phyloP scores from a whole-genome alignment of 257 asterid species.

The Fraxinus cuspidata region DNA sequence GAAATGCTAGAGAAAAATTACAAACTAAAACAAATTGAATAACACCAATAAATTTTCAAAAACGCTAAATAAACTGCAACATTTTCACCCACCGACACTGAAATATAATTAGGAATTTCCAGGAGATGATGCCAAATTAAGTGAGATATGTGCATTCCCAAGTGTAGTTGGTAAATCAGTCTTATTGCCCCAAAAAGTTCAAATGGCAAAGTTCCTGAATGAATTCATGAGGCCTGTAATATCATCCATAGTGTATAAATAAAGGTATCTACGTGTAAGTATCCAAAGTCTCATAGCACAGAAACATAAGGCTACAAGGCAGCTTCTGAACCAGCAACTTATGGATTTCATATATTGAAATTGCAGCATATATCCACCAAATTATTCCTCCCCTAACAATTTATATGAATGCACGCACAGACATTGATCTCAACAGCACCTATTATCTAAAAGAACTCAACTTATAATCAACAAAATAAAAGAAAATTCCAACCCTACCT shows the following conservation, averaged over 20 bases:
- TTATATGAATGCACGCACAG: not conserved
- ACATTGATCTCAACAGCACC: too few relatives aligned
- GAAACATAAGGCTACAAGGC: not conserved
- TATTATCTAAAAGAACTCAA: not conserved
- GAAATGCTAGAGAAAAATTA: not conserved
- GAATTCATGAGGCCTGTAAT: not conserved
- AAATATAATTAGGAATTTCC: too few relatives aligned
- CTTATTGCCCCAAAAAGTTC: not conserved
- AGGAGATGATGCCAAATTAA: too few relatives aligned
- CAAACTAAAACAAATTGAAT: not conserved
- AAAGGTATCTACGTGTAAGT: not conserved
- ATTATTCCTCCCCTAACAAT: not conserved
- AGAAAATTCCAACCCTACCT: conserved; percentile 34
- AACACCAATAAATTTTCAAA: not conserved
- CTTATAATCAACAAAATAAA: not conserved
- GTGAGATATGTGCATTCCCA: too few relatives aligned
- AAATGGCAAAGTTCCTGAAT: not conserved
- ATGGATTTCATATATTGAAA: not conserved
- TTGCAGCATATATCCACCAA: not conserved
- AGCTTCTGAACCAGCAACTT: not conserved
- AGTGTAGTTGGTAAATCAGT: not conserved
- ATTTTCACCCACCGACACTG: not conserved
- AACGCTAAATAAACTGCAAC: too few relatives aligned
- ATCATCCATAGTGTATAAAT: too few relatives aligned
- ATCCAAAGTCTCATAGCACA: not conserved